A percentile compares a stretch with the other conserved stretches of the same genome.
phyloP scores from a whole-genome alignment of 1,284 basidiomycete species.

The Anthracocystis setariae region DNA sequence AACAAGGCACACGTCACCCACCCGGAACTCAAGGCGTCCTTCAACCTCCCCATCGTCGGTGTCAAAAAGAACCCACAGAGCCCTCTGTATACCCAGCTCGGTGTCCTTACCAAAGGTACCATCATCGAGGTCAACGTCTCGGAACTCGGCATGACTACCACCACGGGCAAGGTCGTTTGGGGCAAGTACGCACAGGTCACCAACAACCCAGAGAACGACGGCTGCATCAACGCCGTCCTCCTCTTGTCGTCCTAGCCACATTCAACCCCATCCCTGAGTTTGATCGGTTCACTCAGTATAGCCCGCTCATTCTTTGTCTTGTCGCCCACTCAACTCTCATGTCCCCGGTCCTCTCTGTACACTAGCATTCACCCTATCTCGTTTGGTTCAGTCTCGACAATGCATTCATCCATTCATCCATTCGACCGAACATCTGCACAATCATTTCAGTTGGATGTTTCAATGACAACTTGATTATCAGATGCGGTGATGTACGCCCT shows the following conservation, averaged over 20 bases:
- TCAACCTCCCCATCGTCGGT: constrained; percentile 96
- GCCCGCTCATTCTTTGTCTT: neutral
- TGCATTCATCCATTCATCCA: too few species aligned
- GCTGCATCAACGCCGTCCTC: constrained; percentile 64
- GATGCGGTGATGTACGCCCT: neutral
- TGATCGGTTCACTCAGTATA: neutral
- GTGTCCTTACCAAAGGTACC: constrained; percentile 97
- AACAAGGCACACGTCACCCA: constrained; percentile 99
- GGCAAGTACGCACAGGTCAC: constrained; percentile 92
- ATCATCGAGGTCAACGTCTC: constrained; percentile 93
- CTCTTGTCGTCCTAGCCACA: constrained; percentile 59
- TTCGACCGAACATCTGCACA: too few species aligned
- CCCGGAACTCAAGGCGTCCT: constrained; percentile 97
- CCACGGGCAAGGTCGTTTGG: constrained; percentile 88
- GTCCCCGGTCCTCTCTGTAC: constrained; percentile 19
- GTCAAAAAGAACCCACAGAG: constrained; percentile 99
- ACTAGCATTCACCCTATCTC: constrained; percentile 25
- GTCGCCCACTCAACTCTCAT: constrained; percentile 1
- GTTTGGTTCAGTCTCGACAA: constrained; percentile 2
- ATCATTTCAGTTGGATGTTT: too few species aligned
- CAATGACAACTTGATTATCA: neutral
- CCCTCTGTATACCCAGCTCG: constrained; percentile 87
- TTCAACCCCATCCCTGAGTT: too few species aligned
- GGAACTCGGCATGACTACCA: constrained; percentile 88
- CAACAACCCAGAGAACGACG: constrained; percentile 67